Percentiles rank a stretch among this genome's conserved stretches.
These are phyloP conservation scores for Brassica nigra DNA, from an alignment of 345 rosid genomes.

Conservation along the genomic window DNA sequence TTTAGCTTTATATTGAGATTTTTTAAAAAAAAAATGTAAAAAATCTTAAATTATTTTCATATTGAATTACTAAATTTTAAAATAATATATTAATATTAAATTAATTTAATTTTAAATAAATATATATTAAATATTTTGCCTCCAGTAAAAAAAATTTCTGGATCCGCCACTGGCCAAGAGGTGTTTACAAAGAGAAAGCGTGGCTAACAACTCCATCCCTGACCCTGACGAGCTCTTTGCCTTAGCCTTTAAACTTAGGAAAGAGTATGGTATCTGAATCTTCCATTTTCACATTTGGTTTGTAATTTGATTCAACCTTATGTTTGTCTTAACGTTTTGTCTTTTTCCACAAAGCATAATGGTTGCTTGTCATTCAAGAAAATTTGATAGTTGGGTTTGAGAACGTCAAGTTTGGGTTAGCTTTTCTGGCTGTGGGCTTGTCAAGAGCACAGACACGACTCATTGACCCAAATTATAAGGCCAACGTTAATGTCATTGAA, in stretches of 20 bases:
- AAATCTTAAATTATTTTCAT: no score
- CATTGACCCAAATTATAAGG: not conserved
- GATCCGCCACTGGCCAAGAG: not conserved
- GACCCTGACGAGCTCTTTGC: slow-evolving; percentile 9
- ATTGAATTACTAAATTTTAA: no score
- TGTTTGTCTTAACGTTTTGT: not conserved
- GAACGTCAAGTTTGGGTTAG: not conserved
- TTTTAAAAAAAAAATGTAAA: no score
- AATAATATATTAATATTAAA: no score
- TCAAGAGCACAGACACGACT: not conserved
- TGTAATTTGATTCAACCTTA: not conserved
- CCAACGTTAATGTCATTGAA: not conserved
- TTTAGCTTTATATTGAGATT: no score
- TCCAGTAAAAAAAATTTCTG: no score
- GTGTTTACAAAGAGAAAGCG: slow-evolving; percentile 35
- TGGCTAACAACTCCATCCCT: slow-evolving; percentile 27
- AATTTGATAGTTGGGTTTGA: not conserved
- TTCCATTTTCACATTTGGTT: not conserved
- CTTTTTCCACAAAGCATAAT: not conserved
- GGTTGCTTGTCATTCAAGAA: slow-evolving; percentile 25
- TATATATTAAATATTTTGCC: no score
- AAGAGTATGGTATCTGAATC: slow-evolving; percentile 25
- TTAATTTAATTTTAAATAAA: no score
- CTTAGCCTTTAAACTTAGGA: slow-evolving; percentile 22
- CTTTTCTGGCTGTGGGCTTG: not conserved